These are phyloP conservation scores for Pseudogymnoascus verrucosus DNA, from an alignment of 2,329 filamentous ascomycete species.

Conservation along the genomic window DNA sequence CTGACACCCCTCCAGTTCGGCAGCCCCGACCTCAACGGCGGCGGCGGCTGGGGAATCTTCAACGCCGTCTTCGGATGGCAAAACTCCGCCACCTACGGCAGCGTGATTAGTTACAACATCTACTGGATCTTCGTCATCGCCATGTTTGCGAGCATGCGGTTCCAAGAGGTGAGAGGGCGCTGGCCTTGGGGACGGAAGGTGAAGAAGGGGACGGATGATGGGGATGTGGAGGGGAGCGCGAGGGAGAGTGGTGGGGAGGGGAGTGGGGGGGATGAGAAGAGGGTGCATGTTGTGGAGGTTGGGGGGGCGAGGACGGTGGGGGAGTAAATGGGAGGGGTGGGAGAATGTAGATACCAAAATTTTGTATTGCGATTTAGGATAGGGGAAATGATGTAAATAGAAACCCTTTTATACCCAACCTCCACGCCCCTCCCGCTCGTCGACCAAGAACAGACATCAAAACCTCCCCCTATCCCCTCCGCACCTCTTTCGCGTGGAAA, in stretches of 20 bases:
- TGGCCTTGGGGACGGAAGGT: neutral
- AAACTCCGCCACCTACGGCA: slow-evolving; percentile 82
- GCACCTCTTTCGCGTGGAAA: no score
- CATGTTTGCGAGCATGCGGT: slow-evolving; percentile 57
- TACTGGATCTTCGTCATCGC: slow-evolving; percentile 73
- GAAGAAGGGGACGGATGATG: neutral
- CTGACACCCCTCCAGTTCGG: slow-evolving; percentile 56
- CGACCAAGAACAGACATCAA: no score
- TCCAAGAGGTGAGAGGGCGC: slow-evolving; percentile 47
- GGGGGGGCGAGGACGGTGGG: neutral
- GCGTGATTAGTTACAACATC: slow-evolving; percentile 77
- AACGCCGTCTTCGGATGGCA: slow-evolving; percentile 81
- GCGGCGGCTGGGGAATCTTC: slow-evolving; percentile 79
- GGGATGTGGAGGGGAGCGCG: neutral
- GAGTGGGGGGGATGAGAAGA: neutral
- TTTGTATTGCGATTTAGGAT: neutral
- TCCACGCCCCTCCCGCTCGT: neutral
- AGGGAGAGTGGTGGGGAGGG: neutral
- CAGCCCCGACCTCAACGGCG: slow-evolving; percentile 62
- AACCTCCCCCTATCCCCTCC: no score
- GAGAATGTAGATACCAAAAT: neutral
- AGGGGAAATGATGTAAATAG: neutral
- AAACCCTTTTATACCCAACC: neutral
- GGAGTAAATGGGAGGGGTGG: neutral
- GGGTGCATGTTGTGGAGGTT: neutral